These are phyloP conservation scores for Volvariella surrecta DNA, from an alignment of 1,284 basidiomycete genomes.

Conservation along the genomic window DNA sequence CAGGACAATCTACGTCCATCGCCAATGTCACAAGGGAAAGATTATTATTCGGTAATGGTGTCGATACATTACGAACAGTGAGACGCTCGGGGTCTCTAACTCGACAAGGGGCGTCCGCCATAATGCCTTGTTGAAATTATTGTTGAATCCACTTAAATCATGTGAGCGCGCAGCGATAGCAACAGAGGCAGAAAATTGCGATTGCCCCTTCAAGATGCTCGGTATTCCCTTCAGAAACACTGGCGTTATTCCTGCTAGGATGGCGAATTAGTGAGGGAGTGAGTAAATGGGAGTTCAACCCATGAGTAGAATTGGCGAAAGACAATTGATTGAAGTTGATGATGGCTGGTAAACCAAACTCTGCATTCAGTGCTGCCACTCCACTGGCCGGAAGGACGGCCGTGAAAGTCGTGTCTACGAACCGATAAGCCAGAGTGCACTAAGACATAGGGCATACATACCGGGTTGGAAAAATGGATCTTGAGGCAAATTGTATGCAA, in stretches of 20 bases:
- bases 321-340: slow-evolving; percentile 15
- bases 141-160: slow-evolving; percentile 9
- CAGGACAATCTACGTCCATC: too few relatives aligned
- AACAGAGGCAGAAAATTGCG: background rate
- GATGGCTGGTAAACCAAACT: slow-evolving; percentile 11
- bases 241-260: too few relatives aligned
- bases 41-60: too few relatives aligned
- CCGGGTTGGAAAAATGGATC: slow-evolving; percentile 7
- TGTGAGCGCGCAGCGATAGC: slow-evolving; percentile 2
- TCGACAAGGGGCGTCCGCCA: slow-evolving; percentile 10
- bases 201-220: too few relatives aligned
- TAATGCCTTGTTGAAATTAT: slow-evolving; percentile 15
- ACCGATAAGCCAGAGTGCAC: background rate
- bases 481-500: slow-evolving; percentile 8
- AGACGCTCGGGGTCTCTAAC: too few relatives aligned
- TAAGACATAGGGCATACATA: background rate
- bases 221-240: too few relatives aligned
- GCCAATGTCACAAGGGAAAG: too few relatives aligned
- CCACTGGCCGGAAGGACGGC: slow-evolving; percentile 11
- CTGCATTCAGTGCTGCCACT: slow-evolving; percentile 10
- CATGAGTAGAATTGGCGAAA: slow-evolving; percentile 14
- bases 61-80: too few relatives aligned
- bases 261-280: slow-evolving; percentile 7
- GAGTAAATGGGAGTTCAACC: slow-evolving; percentile 4
- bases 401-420: slow-evolving; percentile 9